A percentile compares a stretch with the other conserved stretches of the same genome.
Evolutionary conservation across 2,329 filamentous ascomycete genomes (phyloP).

Genomic region (Alternaria arborescens): DNA sequence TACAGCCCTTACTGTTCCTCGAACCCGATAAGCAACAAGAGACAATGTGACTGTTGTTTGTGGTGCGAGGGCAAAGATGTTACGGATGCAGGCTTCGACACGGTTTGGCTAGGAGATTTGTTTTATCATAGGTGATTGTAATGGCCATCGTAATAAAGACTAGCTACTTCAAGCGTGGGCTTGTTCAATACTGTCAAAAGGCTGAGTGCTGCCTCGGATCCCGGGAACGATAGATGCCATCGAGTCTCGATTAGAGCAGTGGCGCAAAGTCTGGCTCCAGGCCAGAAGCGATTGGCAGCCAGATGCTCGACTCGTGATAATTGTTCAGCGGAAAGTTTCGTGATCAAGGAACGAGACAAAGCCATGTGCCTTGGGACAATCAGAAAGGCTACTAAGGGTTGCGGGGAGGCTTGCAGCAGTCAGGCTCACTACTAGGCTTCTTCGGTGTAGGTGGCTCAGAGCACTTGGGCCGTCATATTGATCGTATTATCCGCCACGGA

Average conservation of each 20-base stretch:
- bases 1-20: neutral
- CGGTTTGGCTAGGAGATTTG: neutral
- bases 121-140: neutral
- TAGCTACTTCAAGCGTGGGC: neutral
- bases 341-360: slow-evolving; percentile 5
- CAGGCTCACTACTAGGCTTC: neutral
- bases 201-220: neutral
- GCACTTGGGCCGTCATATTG: neutral
- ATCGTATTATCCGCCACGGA: neutral
- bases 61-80: neutral
- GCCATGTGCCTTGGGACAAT: slow-evolving; percentile 5
- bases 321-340: neutral
- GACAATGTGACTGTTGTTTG: neutral
- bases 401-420: slow-evolving; percentile 9
- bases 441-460: neutral
- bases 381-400: slow-evolving; percentile 11
- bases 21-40: neutral
- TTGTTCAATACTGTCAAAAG: slow-evolving; percentile 7
- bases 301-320: neutral
- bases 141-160: neutral
- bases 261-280: neutral
- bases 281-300: neutral
- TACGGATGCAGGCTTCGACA: neutral
- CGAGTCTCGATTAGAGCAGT: neutral
- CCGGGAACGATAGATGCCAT: neutral